Evolutionary conservation across 768 basidiomycete genomes (phyloP), one percentile per base, ranked within the genome.

Genomic region (Tremella yokohamensis): DNA sequence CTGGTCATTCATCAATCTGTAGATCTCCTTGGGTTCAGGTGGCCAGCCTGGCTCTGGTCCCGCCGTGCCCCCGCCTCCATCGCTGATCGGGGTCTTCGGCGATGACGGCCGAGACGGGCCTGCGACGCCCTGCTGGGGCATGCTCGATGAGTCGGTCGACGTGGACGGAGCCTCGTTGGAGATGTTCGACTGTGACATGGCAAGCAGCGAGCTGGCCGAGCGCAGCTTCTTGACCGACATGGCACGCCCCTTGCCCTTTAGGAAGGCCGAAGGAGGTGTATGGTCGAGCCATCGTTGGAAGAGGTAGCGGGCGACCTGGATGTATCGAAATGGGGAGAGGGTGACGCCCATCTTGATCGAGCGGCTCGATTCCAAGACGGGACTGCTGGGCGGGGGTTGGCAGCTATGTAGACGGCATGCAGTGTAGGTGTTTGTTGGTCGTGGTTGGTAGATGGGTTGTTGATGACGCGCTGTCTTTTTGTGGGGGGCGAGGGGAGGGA

Each of bases 1-100:
- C 2, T 93, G 90, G 66, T 89, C 84, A 48, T 80, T 79, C 66
- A 96, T 83, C 3, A 97, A 76, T 40, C 70, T 52, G 51, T 75
- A 72, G 45, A 79, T 79, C 38, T 68, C 66, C 11, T 64, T 61
- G 15, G 68, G 63, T 53, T 64, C 61, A 15, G 60, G 50, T 24
- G 64, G 70, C 49, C 57, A 40, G 18, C 52, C 47, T 22, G 68
- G 61, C 40, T 69, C 69, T 7, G 70, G 74, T 3, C 44, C 50
- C 4, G 67, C 29, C 25, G n/a, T 1, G 4, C 49, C 19, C 20
- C 37, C 20, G 7, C 49, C 19, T 19, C 37, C 20, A 34, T 47
- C n/a, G 16, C 42, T 8, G 16, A 49, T 44, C 18, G 57, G 51
- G n/a, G 42, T 22, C 42, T 7, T 49, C 52, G 34, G 57, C 52